Base-by-base conservation (phyloP, 1,284 basidiomycete species). In the Apiotrichum siamense region DNA sequence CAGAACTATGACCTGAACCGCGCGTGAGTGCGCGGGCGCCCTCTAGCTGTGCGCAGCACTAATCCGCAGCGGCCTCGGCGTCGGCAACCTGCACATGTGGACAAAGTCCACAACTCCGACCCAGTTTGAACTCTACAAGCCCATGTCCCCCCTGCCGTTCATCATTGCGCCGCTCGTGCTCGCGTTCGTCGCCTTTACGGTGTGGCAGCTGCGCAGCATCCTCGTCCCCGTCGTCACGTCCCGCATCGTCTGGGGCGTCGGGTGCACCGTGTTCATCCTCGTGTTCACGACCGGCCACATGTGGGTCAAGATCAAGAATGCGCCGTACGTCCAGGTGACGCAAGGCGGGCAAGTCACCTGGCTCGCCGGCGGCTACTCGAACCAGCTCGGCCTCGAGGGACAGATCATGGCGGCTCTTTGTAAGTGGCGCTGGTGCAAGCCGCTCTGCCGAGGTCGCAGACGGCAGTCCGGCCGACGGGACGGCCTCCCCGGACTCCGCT, bases 251-350 rank as follows among this genome's bases (percentile, higher is more conserved):
- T 91, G 87, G 88, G 78, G 82, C 12, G 64, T 77, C 12, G 74
- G 76, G 41, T 83, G 80, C 24, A 75, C 91, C 48, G 58, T 84
- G 50, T 79, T 81, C 6, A 84, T 84, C 33, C 79, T 93, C 29
- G 75, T 88, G 62, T 92, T 94, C 84, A 93, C 84, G 11, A 83
- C 84, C 9, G 92, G 92, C 4, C 87, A 86, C 77, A 98, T 99
- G 96, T 99, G 96, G 78, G 90, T 88, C 62, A 85, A 85, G 58
- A 99, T 99, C 65, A 84, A 94, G 57, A 80, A 80, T 43, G 81
- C 82, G 50, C 92, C 92, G 2, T 90, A 83, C 65, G 78, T 80
- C 46, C 83, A 81, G 32, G 59, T 61, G 12, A 66, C 63, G 4
- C 61, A 59, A 0, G 61, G 69, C 26, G 77, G 83, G 74, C 65